These are phyloP conservation scores for peach (Prunus persica) DNA, from an alignment of 306 rosid genomes.

Conservation along the genomic window Prunus_persica_NCBIv2 NC_034013.1:5879001-5879500, in stretches of 20 bases:
- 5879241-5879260: constrained; percentile 51
- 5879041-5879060: constrained; percentile 22
- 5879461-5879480: constrained; percentile 21
- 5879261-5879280: constrained; percentile 36
- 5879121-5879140: constrained; percentile 21
- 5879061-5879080: constrained; percentile 25
- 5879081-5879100: constrained; percentile 33
- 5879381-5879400: background rate
- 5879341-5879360: constrained; percentile 26
- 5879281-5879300: constrained; percentile 5
- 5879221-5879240: constrained; percentile 38
- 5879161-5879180: constrained; percentile 36
- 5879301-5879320: constrained; percentile 27
- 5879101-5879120: constrained; percentile 36
- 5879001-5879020: constrained; percentile 30
- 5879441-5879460: constrained; percentile 28
- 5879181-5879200: constrained; percentile 64
- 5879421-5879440: constrained; percentile 1
- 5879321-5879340: constrained; percentile 23
- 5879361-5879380: constrained; percentile 13
- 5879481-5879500: constrained; percentile 22
- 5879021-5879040: constrained; percentile 14
- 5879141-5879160: constrained; percentile 48
- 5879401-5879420: background rate
- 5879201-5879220: constrained; percentile 46